These are phyloP conservation scores for Prunus campanulata DNA, from an alignment of 306 rosid genomes.

Conservation along the genomic window DNA sequence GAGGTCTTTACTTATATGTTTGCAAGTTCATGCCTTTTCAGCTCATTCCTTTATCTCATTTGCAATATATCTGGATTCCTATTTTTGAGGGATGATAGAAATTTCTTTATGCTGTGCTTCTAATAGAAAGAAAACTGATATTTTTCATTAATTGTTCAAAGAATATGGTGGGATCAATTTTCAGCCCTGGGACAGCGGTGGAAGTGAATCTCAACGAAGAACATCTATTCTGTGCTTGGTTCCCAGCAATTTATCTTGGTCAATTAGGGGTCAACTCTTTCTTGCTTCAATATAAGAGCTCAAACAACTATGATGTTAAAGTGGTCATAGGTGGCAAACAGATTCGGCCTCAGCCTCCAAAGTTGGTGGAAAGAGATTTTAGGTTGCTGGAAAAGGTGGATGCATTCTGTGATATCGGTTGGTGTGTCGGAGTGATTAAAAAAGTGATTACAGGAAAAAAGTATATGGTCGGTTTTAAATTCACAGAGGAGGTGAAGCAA, in stretches of 20 bases:
- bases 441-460: neutral
- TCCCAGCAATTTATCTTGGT: conserved; percentile 20
- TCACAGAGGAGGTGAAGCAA: neutral
- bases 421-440: conserved; percentile 20
- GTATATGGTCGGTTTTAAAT: neutral
- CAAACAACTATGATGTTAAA: neutral
- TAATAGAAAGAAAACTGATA: neutral
- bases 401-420: conserved; percentile 4
- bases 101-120: neutral
- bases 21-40: neutral
- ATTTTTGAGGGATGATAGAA: neutral
- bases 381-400: conserved; percentile 4
- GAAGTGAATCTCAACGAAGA: conserved; percentile 9
- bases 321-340: neutral
- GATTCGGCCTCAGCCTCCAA: conserved; percentile 21
- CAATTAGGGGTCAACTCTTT: conserved; percentile 1
- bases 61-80: neutral
- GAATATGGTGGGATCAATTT: neutral
- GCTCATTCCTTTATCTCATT: neutral
- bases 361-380: neutral
- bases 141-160: neutral
- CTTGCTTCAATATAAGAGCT: conserved; percentile 8
- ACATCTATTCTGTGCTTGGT: neutral
- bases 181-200: neutral
- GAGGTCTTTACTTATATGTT: neutral